Evolutionary conservation across 352 stramenopile genomes (phyloP).

Genomic region (Pythium dissotocum): DNA sequence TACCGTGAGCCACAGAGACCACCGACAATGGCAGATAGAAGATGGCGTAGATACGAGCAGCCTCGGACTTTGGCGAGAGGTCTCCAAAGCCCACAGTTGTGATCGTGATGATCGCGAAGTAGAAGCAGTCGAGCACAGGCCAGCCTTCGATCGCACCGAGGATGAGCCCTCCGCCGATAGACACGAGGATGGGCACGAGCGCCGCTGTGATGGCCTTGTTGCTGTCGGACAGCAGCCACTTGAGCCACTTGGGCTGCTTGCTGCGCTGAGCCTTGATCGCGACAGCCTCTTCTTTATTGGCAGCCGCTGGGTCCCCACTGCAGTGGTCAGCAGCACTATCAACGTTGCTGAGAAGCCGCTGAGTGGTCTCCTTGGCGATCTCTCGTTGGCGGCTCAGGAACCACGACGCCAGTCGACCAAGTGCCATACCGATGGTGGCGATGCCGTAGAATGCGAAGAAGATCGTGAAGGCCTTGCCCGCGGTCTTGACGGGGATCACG

Average conservation of each 20-base stretch:
- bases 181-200: conserved; percentile 49
- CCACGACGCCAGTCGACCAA: conserved; percentile 52
- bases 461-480: conserved; percentile 82
- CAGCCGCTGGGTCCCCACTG: not conserved
- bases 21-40: conserved; percentile 79
- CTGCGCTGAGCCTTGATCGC: conserved; percentile 1
- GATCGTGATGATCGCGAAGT: conserved; percentile 91
- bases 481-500: conserved; percentile 51
- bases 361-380: conserved; percentile 58
- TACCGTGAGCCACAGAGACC: conserved; percentile 62
- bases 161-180: conserved; percentile 52
- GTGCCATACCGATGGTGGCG: conserved; percentile 61
- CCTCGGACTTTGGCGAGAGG: conserved; percentile 56
- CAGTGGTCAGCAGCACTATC: conserved; percentile 39
- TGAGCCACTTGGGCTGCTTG: conserved; percentile 34
- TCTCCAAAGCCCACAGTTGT: conserved; percentile 90
- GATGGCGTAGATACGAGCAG: conserved; percentile 77
- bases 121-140: conserved; percentile 86
- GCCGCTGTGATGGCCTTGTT: conserved; percentile 50
- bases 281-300: conserved; percentile 28
- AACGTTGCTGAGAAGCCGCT: conserved; percentile 48
- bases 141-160: conserved; percentile 62
- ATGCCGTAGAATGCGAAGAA: conserved; percentile 85
- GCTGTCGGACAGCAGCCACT: conserved; percentile 47
- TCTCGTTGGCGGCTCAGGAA: conserved; percentile 56